These are phyloP conservation scores for Trichoderma virens DNA, from an alignment of 495 filamentous ascomycete genomes.

Conservation along the genomic window DNA sequence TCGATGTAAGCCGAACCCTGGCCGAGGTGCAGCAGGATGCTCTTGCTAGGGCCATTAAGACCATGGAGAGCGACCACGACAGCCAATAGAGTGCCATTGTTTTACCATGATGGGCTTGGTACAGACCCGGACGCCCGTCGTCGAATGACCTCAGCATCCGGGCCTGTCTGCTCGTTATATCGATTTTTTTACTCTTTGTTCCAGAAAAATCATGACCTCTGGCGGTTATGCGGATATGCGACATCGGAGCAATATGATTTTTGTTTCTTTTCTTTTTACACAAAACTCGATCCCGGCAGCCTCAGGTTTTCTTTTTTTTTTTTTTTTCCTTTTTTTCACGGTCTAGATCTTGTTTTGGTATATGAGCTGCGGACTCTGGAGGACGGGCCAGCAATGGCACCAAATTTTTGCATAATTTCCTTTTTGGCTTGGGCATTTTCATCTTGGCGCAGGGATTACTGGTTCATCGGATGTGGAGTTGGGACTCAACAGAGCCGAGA, in stretches of 20 bases:
- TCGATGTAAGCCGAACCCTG: constrained; percentile 64
- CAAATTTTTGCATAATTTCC: not conserved
- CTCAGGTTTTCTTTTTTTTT: not conserved
- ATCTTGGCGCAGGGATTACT: constrained; percentile 11
- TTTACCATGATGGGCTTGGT: not conserved
- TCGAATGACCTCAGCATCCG: not conserved
- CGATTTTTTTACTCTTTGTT: not conserved
- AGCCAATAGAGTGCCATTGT: not conserved
- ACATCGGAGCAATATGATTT: not conserved
- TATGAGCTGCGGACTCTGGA: not conserved
- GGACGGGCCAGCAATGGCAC: constrained; percentile 2
- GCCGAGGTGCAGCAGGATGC: constrained; percentile 62
- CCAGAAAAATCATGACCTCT: not conserved
- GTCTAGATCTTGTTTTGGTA: not conserved
- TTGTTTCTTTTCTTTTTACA: constrained; percentile 12
- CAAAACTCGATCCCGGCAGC: too few species aligned
- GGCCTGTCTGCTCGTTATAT: too few species aligned
- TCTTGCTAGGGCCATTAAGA: constrained; percentile 41
- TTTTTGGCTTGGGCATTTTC: constrained; percentile 10
- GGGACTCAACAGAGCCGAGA: not conserved
- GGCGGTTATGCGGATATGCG: not conserved
- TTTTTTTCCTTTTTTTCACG: constrained; percentile 15
- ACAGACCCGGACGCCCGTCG: not conserved
- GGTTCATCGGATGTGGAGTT: not conserved
- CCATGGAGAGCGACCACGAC: constrained; percentile 25